Evolutionary conservation across 169 alveolate species (phyloP).

Genomic region (Plasmodium cynomolgi): DNA sequence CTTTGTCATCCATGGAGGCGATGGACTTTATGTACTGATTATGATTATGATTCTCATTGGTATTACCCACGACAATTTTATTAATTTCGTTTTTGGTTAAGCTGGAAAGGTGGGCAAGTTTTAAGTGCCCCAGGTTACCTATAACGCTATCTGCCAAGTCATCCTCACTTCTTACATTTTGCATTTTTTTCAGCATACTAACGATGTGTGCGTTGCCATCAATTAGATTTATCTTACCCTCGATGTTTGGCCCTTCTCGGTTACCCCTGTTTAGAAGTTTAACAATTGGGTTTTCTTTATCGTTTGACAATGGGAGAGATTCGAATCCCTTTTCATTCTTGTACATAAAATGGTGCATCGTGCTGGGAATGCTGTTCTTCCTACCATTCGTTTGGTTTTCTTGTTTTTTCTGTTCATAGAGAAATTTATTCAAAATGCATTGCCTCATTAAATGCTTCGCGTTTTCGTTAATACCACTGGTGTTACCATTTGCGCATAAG

Average conservation of each 20-base stretch:
- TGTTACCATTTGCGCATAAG: not conserved
- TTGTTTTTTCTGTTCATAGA: constrained; percentile 13
- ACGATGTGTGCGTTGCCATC: not conserved
- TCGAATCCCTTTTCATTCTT: not conserved
- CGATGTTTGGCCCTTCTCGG: not conserved
- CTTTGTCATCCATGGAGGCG: constrained; percentile 6
- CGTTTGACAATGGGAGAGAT: not conserved
- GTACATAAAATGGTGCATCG: not conserved
- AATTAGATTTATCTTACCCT: not conserved
- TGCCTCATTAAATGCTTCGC: constrained; percentile 3
- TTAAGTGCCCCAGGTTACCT: not conserved
- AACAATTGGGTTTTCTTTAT: not conserved
- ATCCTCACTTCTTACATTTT: not conserved
- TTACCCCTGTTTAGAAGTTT: constrained; percentile 1
- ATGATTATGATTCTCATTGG: not conserved
- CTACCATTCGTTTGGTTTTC: not conserved
- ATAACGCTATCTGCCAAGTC: not conserved
- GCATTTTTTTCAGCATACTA: not conserved
- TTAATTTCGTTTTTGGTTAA: not conserved
- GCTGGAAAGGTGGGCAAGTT: not conserved
- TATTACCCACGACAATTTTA: not conserved
- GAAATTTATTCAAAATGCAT: constrained; percentile 13
- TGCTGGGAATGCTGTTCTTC: not conserved
- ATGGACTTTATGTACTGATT: constrained; percentile 17
- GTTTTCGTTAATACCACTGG: constrained; percentile 2